Evolutionary conservation across 768 basidiomycete species (phyloP), one percentile per base, ranked within the genome.

Genomic region (Mycena floridula): DNA sequence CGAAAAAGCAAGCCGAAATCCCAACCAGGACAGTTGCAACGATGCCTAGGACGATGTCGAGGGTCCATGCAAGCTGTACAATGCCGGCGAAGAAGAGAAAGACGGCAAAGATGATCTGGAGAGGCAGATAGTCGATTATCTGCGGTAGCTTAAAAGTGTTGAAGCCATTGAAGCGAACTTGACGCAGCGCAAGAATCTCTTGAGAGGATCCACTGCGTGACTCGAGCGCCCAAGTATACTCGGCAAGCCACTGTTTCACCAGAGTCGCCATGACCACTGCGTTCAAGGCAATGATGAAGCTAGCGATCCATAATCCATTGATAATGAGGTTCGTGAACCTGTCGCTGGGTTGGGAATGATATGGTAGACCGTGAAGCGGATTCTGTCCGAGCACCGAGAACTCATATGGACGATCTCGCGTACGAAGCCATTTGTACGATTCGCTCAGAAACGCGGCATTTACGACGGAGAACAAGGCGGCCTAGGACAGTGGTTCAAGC

Each of bases 211-310:
- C 43, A 38, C 41, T 42, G 35, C 47, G 47, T 26, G 47, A 48
- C 28, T 43, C 42, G 26, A 48, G 40, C 23, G 40, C 47, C 47
- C 47, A 46, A 2, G 49, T 50, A 42, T 55, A 56, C 39, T 46
- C 50, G 8, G 44, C 46, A 9, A 55, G 44, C 57, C 57, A 58
- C 35, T 58, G 56, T 37, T 58, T 56, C 21, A 51, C 51, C 25
- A 58, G 49, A 37, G 52, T 54, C 16, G 54, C 51, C 37, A 49
- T 42, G 35, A 57, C 42, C 16, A 52, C 56, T 5, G 51, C 48
- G 21, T 49, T 48, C n/a, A 58, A 51, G 37, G 47, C 50, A 40
- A 50, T 45, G 37, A 50, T 36, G 8, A 58, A 42, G 44, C 57
- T 57, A 13, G 50, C 36, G 48, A 57, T 57, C 43, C 47, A 55